Evolutionary conservation across 441 rosid genomes (phyloP), one percentile per base, ranked within the genome.

Genomic region (Breynia disticha): DNA sequence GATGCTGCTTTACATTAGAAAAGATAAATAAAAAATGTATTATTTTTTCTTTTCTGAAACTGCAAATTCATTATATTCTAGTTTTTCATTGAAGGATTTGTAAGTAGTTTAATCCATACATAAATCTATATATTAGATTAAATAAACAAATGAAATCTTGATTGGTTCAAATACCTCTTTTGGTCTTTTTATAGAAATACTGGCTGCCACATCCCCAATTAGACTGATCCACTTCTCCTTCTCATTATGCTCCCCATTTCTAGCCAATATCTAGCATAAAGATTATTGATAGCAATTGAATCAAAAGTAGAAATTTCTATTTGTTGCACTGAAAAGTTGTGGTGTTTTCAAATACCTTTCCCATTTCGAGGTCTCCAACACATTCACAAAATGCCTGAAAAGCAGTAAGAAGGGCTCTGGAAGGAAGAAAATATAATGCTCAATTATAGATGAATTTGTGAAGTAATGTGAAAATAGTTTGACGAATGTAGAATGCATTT

Each of bases 341-440:
- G 24, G n/a, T 9, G 18, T 46, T 28, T 48, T 35, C 47, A 50
- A 37, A 56, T 83, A 93, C 99, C 99, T 94, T 94, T 61, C 97
- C 96, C 99, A 94, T 89, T 80, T 94, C 99, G 66, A 94, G 83
- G 71, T 94, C 99, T 58, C 99, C 99, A 68, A 94, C 90, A 67
- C 97, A 94, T 72, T 94, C 99, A 74, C 99, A 94, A 67, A 94
- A 94, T 52, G 96, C 90, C 70, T 83, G 97, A 78, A 89, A 89
- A 67, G 99, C 87, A 55, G 83, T 73, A 67, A 89, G 77, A 65
- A 94, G 93, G 49, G 79, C 93, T 67, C 99, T 94, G 95, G 69
- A 79, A 69, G 62, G 32, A 55, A 28, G n/a, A 42, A 11, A 24
- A 22, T 28, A 28, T 28, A 28, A 52, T 18, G 8, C 39, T 45